These are phyloP conservation scores for Phalaenopsis equestris DNA, from an alignment of 106 monocot genomes.

Conservation along the genomic window DNA sequence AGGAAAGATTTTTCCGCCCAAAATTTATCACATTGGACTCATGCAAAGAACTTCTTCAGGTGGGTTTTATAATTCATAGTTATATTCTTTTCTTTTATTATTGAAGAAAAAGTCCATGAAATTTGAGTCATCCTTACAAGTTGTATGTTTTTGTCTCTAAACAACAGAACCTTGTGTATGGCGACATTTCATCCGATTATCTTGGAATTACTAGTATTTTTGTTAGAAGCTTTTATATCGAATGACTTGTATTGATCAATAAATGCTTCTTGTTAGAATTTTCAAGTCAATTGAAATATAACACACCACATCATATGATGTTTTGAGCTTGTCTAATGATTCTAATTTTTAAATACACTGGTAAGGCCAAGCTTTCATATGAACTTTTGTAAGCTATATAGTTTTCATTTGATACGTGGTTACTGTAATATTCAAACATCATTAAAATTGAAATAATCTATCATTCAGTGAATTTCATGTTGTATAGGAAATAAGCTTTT, in stretches of 20 bases:
- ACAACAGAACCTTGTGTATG: not conserved
- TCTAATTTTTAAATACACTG: not conserved
- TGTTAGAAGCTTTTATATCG: not conserved
- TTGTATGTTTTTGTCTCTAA: not conserved
- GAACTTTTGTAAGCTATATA: not conserved
- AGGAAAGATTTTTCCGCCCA: conserved; percentile 48
- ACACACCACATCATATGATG: not conserved
- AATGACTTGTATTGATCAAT: not conserved
- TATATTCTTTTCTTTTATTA: not conserved
- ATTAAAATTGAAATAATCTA: not conserved
- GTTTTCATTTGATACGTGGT: not conserved
- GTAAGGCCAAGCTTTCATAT: not conserved
- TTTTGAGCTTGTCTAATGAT: not conserved
- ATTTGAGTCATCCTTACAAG: not conserved
- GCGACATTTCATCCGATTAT: not conserved
- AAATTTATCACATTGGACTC: conserved; percentile 55
- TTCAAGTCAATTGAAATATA: not conserved
- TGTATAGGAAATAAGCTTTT: conserved; percentile 1
- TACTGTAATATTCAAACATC: not conserved
- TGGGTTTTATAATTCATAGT: conserved; percentile 14
- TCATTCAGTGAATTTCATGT: not conserved
- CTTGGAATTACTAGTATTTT: not conserved
- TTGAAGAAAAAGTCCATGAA: not conserved
- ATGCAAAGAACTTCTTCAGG: conserved; percentile 78
- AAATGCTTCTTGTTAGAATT: not conserved